phyloP scores from a whole-genome alignment of 2,329 filamentous ascomycete genomes.

The Colletotrichum shisoi region DNA sequence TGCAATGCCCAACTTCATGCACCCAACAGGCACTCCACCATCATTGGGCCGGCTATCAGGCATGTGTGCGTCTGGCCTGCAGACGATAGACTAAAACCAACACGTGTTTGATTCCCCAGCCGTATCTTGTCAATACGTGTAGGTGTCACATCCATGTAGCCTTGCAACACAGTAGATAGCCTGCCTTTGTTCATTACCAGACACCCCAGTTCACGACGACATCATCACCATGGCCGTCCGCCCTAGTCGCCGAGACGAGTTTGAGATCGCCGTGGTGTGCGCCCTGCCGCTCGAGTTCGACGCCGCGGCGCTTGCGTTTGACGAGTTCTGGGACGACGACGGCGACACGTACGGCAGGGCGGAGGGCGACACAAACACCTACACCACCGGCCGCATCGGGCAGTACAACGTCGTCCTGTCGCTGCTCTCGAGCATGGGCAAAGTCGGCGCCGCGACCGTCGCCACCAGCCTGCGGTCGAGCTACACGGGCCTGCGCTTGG shows the following conservation, averaged over 20 bases:
- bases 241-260: neutral
- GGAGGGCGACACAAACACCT: conserved; percentile 44
- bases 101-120: too few relatives aligned
- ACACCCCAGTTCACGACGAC: too few relatives aligned
- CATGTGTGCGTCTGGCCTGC: too few relatives aligned
- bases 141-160: too few relatives aligned
- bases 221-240: neutral
- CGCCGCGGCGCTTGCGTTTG: conserved; percentile 42
- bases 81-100: too few relatives aligned
- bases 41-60: too few relatives aligned
- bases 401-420: conserved; percentile 44
- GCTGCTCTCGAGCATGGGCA: conserved; percentile 45
- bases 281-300: conserved; percentile 43
- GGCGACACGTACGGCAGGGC: conserved; percentile 42
- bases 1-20: too few relatives aligned
- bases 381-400: conserved; percentile 45
- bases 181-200: too few relatives aligned
- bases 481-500: conserved; percentile 48
- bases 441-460: conserved; percentile 42
- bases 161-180: too few relatives aligned
- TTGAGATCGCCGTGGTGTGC: conserved; percentile 45
- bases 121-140: too few relatives aligned
- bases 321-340: conserved; percentile 44
- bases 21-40: too few relatives aligned
- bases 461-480: conserved; percentile 47